Evolutionary conservation across 2,329 filamentous ascomycete genomes (phyloP).

Genomic region (Capronia americana): DNA sequence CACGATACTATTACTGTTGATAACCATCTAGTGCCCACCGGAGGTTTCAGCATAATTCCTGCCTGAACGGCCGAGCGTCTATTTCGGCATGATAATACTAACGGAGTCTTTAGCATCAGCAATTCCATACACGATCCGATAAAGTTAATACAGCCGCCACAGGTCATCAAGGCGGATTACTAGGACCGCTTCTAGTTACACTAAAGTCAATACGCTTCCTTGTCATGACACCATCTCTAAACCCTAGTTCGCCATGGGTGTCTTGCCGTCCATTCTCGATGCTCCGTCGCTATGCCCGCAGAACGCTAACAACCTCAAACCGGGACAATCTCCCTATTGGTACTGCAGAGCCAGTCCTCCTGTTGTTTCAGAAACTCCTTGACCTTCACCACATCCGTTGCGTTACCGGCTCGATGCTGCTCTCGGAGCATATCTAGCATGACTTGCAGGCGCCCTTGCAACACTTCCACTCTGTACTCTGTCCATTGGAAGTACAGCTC

Average conservation of each 20-base stretch:
- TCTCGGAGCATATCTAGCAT: slow-evolving; percentile 47
- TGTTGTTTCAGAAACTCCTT: slow-evolving; percentile 42
- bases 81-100: background rate
- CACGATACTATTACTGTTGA: background rate
- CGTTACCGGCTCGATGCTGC: slow-evolving; percentile 41
- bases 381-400: slow-evolving; percentile 42
- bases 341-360: slow-evolving; percentile 29
- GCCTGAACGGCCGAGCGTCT: background rate
- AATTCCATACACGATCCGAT: background rate
- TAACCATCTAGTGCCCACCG: background rate
- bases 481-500: slow-evolving; percentile 67
- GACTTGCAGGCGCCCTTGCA: slow-evolving; percentile 62
- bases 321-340: slow-evolving; percentile 25
- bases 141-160: background rate
- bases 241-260: background rate
- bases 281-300: background rate
- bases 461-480: slow-evolving; percentile 67
- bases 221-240: background rate
- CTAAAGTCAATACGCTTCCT: background rate
- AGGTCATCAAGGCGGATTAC: background rate
- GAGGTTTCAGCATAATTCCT: background rate
- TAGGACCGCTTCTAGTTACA: background rate
- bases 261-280: background rate
- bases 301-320: background rate
- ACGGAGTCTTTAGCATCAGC: background rate